Base-by-base conservation (phyloP, 2,329 filamentous ascomycete species). In the Pyrenophora tritici-repentis region DNA sequence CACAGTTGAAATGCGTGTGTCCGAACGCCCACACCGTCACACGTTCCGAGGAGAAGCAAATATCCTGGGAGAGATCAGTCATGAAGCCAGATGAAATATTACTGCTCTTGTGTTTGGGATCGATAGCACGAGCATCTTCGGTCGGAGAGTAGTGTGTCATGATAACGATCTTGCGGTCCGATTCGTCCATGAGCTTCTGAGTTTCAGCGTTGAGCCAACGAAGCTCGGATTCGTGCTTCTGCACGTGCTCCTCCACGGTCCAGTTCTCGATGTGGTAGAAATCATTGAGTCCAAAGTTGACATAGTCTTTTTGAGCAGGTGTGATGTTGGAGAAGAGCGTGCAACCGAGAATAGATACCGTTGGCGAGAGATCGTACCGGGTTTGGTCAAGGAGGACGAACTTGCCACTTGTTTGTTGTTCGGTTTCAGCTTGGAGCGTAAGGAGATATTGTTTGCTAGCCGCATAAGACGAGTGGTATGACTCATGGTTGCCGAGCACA, bases 261-360 rank as follows among this genome's bases (percentile, higher is more conserved):
- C 53, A 56, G 17, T 39, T 33, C 41, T 53, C 33, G 7, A 44
- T 56, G 18, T 49, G 29, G 32, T 53, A 47, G 55, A 84, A 85
- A 67, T 84, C 81, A 37, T 81, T 80, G 7, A 84, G 56, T 0
- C 76, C 71, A 31, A 75, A 61, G 40, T 72, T 74, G 12, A 84
- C 76, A 0, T 50, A 59, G 29, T 72, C 66, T 6, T 61, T 55
- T 6, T 75, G 69, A n/a, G 72, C 61, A 0, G 70, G 46, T 1
- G 74, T 71, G 20, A 85, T 67, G 7, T 63, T 47, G 0, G 82
- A 84, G 67, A 80, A 82, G 2, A 85, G 70, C 2, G 76, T 79
- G 56, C 77, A 81, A 8, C 78, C 78, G 1, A 81, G 63, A 6
- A 81, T 67, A 1, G 72, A 74, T 8, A 77, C 41, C 3, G 66